These are phyloP conservation scores for Encephalitozoon intestinalis DNA, from an alignment of 371 early-diverging fungal genomes.

Conservation along the genomic window DNA sequence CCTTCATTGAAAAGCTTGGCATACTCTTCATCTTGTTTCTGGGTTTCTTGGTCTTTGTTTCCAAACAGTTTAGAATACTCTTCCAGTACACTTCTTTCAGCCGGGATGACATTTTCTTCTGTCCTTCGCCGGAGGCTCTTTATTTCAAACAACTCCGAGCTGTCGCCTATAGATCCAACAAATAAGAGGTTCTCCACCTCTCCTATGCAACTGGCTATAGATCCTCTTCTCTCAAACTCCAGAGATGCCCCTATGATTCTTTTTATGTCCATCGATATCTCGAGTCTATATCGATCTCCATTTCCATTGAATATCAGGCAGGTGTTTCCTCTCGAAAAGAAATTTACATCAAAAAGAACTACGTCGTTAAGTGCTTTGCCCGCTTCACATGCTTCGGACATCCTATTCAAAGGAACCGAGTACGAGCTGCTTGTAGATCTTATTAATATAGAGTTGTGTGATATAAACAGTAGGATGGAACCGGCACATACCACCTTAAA, in stretches of 20 bases:
- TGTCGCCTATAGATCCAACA: constrained; percentile 17
- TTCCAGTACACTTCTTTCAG: not conserved
- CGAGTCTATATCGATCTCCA: not conserved
- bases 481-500: not conserved
- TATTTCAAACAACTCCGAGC: not conserved
- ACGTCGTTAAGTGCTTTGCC: not conserved
- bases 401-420: constrained; percentile 12
- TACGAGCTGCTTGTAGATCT: not conserved
- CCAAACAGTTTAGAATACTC: not conserved
- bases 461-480: constrained; percentile 1
- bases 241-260: constrained; percentile 4
- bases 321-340: not conserved
- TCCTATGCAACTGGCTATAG: not conserved
- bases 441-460: constrained; percentile 6
- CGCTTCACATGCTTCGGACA: not conserved
- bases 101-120: not conserved
- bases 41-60: not conserved
- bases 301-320: constrained; percentile 18
- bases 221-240: not conserved
- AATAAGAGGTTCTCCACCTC: not conserved
- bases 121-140: not conserved
- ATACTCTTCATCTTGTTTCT: constrained; percentile 4
- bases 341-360: not conserved
- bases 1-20: not conserved
- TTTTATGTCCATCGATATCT: constrained; percentile 5